phyloP scores from a whole-genome alignment of 208 protist genomes.

The Leishmania amazonensis region DNA sequence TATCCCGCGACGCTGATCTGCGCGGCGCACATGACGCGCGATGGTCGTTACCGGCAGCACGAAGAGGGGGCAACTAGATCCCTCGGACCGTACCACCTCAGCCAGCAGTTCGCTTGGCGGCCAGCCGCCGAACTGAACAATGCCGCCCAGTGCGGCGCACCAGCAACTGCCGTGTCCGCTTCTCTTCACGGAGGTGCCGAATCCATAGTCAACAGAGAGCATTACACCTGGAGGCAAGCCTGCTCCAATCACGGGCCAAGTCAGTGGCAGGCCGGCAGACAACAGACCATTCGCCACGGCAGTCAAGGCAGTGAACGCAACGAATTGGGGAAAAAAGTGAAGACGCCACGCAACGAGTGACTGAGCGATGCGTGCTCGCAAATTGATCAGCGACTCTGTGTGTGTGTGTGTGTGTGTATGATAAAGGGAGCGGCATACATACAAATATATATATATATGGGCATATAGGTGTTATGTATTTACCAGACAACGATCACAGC shows the following conservation, averaged over 20 bases:
- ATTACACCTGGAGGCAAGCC: conserved; percentile 11
- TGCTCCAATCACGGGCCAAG: background rate
- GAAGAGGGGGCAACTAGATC: conserved; percentile 43
- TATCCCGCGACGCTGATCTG: conserved; percentile 27
- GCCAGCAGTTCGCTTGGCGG: conserved; percentile 40
- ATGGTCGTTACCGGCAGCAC: conserved; percentile 33
- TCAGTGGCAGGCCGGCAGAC: background rate
- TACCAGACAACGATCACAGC: background rate
- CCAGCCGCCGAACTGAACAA: conserved; percentile 66
- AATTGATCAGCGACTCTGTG: background rate
- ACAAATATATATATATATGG: too few relatives aligned
- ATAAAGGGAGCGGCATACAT: too few relatives aligned
- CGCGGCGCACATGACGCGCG: conserved; percentile 31
- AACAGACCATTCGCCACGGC: background rate
- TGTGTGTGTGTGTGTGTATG: too few relatives aligned
- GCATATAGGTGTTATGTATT: background rate
- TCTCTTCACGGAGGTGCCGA: conserved; percentile 37
- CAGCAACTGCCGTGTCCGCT: conserved; percentile 54
- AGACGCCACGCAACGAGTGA: background rate
- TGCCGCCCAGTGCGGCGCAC: conserved; percentile 35
- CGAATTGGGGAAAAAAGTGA: background rate
- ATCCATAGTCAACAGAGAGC: conserved; percentile 43
- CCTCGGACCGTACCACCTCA: conserved; percentile 39
- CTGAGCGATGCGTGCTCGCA: background rate
- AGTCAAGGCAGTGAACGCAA: background rate